phyloP scores from a whole-genome alignment of 345 rosid species.

The Eucalyptus grandis region DNA sequence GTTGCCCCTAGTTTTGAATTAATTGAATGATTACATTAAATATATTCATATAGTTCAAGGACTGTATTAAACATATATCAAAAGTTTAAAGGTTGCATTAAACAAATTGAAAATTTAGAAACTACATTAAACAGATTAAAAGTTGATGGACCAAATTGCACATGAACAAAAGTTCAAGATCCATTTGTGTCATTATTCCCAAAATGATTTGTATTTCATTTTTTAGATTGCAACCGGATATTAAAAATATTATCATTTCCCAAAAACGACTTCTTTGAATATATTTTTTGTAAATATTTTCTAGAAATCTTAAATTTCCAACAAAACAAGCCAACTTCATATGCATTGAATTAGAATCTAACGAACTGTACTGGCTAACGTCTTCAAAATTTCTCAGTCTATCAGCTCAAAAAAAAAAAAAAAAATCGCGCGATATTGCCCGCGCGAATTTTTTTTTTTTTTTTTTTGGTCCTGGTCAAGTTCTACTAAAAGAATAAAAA shows the following conservation, averaged over 20 bases:
- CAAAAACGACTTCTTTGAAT: not conserved
- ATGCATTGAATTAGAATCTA: not conserved
- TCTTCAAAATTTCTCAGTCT: not conserved
- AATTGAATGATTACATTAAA: too few species aligned
- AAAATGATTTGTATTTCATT: too few species aligned
- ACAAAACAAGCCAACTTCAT: not conserved
- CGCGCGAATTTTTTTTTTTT: too few species aligned
- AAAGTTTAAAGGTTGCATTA: fast-evolving
- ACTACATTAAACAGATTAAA: too few species aligned
- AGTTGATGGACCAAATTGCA: too few species aligned
- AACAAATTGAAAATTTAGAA: fast-evolving
- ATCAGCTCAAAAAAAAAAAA: not conserved
- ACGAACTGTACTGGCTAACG: not conserved
- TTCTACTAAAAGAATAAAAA: not conserved
- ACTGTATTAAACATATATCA: too few species aligned
- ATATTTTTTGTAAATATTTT: not conserved
- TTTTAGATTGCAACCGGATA: not conserved
- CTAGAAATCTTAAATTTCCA: not conserved
- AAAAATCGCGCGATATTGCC: not conserved
- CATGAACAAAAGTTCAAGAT: too few species aligned
- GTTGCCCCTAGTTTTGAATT: fast-evolving
- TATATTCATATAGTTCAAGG: too few species aligned
- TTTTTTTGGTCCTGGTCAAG: not conserved
- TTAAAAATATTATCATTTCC: not conserved
- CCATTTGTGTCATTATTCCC: too few species aligned